phyloP scores from a whole-genome alignment of 768 basidiomycete species.

The Boletus fagicola region DNA sequence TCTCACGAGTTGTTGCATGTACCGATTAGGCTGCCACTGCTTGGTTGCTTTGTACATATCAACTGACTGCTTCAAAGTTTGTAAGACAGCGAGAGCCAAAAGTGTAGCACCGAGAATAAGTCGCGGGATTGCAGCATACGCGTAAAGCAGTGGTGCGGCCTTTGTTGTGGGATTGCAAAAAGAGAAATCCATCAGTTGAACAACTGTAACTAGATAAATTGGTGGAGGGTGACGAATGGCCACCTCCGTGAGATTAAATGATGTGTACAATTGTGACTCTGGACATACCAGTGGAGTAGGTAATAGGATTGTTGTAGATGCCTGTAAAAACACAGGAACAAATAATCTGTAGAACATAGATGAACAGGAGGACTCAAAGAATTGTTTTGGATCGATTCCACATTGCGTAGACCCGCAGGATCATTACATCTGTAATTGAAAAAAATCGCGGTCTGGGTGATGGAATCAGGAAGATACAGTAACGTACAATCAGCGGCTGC shows the following conservation, averaged over 20 bases:
- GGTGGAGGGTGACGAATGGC: background rate
- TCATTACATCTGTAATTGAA: background rate
- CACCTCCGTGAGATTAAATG: background rate
- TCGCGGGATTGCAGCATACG: background rate
- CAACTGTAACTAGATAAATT: background rate
- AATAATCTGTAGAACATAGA: background rate
- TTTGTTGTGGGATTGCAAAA: background rate
- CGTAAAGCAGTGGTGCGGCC: background rate
- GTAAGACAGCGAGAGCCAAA: slow-evolving; percentile 2
- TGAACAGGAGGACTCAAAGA: no score
- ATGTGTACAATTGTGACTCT: background rate
- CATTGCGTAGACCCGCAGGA: no score
- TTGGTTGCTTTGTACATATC: no score
- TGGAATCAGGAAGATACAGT: background rate
- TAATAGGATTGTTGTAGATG: no score
- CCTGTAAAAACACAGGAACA: background rate
- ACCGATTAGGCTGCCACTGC: no score
- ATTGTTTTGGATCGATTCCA: no score
- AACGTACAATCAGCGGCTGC: background rate
- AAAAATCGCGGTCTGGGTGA: background rate
- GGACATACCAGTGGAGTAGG: background rate
- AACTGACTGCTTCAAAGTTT: no score
- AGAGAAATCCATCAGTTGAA: background rate
- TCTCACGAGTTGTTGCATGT: no score
- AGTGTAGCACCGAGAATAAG: slow-evolving; percentile 1